Conservation (phyloP, 2,329 filamentous ascomycete species). For the Venturia nashicola region DNA sequence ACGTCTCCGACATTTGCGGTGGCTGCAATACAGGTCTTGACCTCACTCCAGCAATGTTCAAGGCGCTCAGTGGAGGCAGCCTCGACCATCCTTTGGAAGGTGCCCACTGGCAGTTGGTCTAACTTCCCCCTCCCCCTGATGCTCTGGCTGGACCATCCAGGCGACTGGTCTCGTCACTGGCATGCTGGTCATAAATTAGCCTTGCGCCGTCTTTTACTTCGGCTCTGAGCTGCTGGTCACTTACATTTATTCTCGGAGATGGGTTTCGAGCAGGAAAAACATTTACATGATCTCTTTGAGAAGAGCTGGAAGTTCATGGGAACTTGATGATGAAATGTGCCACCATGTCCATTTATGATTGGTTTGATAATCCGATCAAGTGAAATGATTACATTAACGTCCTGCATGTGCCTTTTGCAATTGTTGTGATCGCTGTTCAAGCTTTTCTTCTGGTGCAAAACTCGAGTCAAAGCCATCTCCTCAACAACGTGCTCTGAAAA, state of each 20-base stretch:
- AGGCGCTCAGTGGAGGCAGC: background rate
- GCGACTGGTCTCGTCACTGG: background rate
- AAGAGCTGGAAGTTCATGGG: background rate
- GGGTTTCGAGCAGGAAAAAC: background rate
- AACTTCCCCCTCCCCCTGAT: background rate
- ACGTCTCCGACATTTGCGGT: slow-evolving; percentile 9
- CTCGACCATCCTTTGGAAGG: background rate
- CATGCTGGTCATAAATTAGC: background rate
- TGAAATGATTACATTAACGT: background rate
- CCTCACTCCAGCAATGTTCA: background rate
- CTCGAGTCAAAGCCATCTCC: no score
- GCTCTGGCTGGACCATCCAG: background rate
- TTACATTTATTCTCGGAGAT: background rate
- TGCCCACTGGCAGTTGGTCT: background rate
- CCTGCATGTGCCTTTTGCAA: background rate
- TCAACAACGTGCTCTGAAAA: no score
- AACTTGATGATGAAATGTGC: background rate
- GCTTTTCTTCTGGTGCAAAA: background rate
- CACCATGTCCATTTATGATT: background rate
- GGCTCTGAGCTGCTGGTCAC: background rate
- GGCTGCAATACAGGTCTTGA: slow-evolving; percentile 4
- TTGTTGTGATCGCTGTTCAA: no score
- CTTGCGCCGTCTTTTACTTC: background rate
- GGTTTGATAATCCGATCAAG: background rate
- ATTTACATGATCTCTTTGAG: background rate